Base-by-base conservation (phyloP, 768 basidiomycete species). In the Pleurotus eryngii region DNA sequence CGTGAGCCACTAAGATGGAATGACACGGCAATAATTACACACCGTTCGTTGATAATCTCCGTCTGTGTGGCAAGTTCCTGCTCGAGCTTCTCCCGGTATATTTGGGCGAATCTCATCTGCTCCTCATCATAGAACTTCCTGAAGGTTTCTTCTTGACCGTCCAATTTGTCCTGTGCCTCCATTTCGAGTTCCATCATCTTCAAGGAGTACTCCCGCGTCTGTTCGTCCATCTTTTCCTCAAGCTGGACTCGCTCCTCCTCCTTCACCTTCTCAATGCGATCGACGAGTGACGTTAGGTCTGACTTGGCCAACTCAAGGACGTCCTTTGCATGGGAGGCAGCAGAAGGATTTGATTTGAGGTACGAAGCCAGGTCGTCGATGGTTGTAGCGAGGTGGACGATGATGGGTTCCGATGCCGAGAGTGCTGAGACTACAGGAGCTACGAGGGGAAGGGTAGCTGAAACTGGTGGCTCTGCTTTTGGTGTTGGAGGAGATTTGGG, bases 1-100 rank as follows among this genome's bases (percentile, higher is more conserved):
- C 15, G 47, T 37, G 40, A 59, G 15, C 9, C 11, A 9, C 30
- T 9, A 11, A 35, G 30, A 35, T 3, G 11, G 27, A 40, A 22
- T 45, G 17, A 35, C 9, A n/a, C 26, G 59, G 38, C 24, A 15
- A 7, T 40, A 35, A 35, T 7, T 35, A 55, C 81, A 59, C 65
- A 95, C 95, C 96, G 86, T 75, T 98, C 86, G 69, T 98, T 95
- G 70, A 98, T 95, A 59, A 97, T 80, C 66, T 94, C 89, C 37
- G 92, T 92, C 69, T 98, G 96, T 1, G 85, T 86, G 66, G 82
- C 81, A 45, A 98, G 77, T 72, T 99, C 96, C 14, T 80, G 73
- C 58, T 95, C 86, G 17, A 98, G 79, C 69, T 92, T 95, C 69
- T 87, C 86, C 59, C 90, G 86, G 75, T 96, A 98, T 0, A 83